These are phyloP conservation scores for Cadophora sp. DNA, from an alignment of 2,329 filamentous ascomycete genomes.

Conservation along the genomic window DNA sequence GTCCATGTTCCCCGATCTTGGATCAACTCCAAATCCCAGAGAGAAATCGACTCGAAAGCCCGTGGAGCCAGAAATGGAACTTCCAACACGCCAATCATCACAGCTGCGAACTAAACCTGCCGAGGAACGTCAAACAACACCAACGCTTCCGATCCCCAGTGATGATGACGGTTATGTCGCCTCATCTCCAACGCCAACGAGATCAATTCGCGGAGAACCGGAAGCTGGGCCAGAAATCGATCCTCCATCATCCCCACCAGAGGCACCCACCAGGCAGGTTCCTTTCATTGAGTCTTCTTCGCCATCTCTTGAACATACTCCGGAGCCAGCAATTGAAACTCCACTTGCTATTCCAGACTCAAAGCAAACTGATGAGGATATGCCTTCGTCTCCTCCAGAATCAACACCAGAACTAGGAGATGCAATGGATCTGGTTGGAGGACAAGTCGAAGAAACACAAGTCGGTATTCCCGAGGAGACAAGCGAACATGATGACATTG, in stretches of 20 bases:
- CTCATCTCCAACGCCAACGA: slow-evolving; percentile 62
- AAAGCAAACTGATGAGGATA: slow-evolving; percentile 40
- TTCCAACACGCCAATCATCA: slow-evolving; percentile 37
- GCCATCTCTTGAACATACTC: slow-evolving; percentile 35
- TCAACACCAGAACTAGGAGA: slow-evolving; percentile 10
- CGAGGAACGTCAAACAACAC: slow-evolving; percentile 37
- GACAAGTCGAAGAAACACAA: background rate
- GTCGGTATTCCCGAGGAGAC: background rate
- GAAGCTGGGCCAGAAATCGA: slow-evolving; percentile 53
- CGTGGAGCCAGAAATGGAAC: slow-evolving; percentile 37
- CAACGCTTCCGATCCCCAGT: slow-evolving; percentile 34
- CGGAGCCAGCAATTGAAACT: slow-evolving; percentile 4
- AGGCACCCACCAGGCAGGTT: slow-evolving; percentile 58
- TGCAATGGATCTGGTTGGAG: background rate
- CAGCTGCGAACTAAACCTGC: slow-evolving; percentile 26
- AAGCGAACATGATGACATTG: background rate
- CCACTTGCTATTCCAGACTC: background rate
- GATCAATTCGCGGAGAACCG: slow-evolving; percentile 57
- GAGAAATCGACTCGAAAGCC: slow-evolving; percentile 24
- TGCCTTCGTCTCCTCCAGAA: slow-evolving; percentile 38
- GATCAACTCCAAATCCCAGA: slow-evolving; percentile 56
- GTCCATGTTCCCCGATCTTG: slow-evolving; percentile 71
- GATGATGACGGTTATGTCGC: slow-evolving; percentile 50
- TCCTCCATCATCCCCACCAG: slow-evolving; percentile 64
- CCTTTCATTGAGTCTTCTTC: slow-evolving; percentile 42